Percentiles rank a stretch among this genome's conserved stretches.
phyloP scores from a whole-genome alignment of 2,329 filamentous ascomycete genomes.

The Graphilbum ipis-grandicollis region DNA sequence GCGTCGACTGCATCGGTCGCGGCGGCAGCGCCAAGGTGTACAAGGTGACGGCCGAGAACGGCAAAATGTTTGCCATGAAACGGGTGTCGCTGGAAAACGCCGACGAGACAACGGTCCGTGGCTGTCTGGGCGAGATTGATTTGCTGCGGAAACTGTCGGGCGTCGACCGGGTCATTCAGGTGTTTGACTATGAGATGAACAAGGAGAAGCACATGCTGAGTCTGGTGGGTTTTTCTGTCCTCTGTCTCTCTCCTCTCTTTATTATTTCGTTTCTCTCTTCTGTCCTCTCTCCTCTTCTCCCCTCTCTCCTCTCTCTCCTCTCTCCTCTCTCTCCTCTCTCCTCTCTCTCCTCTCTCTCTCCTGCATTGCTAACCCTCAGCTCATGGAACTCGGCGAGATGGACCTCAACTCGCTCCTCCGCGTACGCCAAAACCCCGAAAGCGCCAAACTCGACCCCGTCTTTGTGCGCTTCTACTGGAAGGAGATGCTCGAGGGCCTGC shows the following conservation, averaged over 20 bases:
- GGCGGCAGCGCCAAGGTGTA: conserved; percentile 93
- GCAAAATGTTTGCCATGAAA: conserved; percentile 88
- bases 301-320: too few species aligned
- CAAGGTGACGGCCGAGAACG: conserved; percentile 91
- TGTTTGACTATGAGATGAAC: conserved; percentile 90
- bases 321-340: too few species aligned
- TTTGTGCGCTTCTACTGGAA: conserved; percentile 99
- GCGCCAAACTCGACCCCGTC: conserved; percentile 64
- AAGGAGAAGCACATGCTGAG: conserved; percentile 77
- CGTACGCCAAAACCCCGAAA: conserved; percentile 51
- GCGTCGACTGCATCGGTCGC: conserved; percentile 77
- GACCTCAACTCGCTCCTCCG: conserved; percentile 79
- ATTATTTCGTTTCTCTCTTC: too few species aligned
- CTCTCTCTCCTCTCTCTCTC: too few species aligned
- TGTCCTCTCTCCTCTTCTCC: too few species aligned
- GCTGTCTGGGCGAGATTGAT: conserved; percentile 92
- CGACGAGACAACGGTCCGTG: conserved; percentile 65
- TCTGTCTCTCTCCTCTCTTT: too few species aligned
- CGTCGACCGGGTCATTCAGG: conserved; percentile 75
- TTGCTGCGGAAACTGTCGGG: conserved; percentile 65
- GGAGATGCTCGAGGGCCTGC: conserved; percentile 94
- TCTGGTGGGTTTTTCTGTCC: too few species aligned
- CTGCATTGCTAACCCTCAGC: conserved; percentile 29
- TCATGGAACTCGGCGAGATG: conserved; percentile 95
- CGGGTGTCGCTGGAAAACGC: conserved; percentile 80